Evolutionary conservation across 768 basidiomycete genomes (phyloP).

Genomic region (Rhodotorula diobovata): DNA sequence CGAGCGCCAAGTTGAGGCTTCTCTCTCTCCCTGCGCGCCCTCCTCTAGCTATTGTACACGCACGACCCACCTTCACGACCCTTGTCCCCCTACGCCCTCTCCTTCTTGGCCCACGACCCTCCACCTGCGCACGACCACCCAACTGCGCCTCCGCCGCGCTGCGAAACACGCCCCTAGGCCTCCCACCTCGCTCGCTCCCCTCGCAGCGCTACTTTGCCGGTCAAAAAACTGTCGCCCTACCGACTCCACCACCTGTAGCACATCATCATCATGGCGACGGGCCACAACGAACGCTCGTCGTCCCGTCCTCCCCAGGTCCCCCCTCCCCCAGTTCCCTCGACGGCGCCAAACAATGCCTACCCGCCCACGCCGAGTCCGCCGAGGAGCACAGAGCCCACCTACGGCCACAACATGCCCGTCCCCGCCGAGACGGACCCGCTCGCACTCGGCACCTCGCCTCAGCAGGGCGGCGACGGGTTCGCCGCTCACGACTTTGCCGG

Average conservation of each 20-base stretch:
- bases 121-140: background rate
- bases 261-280: background rate
- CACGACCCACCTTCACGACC: too few species aligned
- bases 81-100: too few species aligned
- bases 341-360: background rate
- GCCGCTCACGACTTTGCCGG: constrained; percentile 7
- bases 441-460: constrained; percentile 23
- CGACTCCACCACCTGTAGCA: background rate
- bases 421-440: constrained; percentile 25
- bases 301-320: background rate
- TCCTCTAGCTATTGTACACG: too few species aligned
- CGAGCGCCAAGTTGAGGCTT: too few species aligned
- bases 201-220: background rate
- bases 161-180: too few species aligned
- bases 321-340: background rate
- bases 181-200: background rate
- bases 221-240: background rate
- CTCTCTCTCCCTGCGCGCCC: too few species aligned
- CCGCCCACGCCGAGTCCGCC: background rate
- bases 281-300: background rate
- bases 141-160: background rate
- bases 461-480: constrained; percentile 1
- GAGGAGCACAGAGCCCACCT: background rate
- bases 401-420: background rate
- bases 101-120: too few species aligned